Evolutionary conservation across 1,284 basidiomycete genomes (phyloP).

Genomic region (Exobasidium rhododendri): DNA sequence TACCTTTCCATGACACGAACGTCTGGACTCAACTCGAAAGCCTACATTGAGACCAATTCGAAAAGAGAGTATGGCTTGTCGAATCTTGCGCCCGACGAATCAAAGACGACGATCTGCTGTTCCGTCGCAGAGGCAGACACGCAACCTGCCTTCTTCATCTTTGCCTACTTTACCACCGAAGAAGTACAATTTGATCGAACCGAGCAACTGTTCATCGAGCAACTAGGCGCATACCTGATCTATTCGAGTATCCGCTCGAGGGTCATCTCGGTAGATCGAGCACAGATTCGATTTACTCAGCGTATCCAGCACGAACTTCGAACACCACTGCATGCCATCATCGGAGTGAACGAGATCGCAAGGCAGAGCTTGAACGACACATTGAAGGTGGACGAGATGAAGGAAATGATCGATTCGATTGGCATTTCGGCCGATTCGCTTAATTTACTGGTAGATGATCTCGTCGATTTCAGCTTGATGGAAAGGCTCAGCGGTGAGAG

Average conservation of each 20-base stretch:
- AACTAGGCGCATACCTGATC: constrained; percentile 13
- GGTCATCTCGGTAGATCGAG: constrained; percentile 22
- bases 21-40: constrained; percentile 1
- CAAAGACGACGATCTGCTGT: constrained; percentile 4
- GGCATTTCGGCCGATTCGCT: constrained; percentile 12
- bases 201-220: constrained; percentile 9
- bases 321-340: constrained; percentile 18
- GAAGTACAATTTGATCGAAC: neutral
- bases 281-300: constrained; percentile 29
- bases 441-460: constrained; percentile 1
- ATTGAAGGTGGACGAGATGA: constrained; percentile 22
- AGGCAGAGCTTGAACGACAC: constrained; percentile 30
- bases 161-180: neutral
- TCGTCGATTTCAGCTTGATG: constrained; percentile 15
- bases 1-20: constrained; percentile 6
- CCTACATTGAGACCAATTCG: neutral
- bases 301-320: constrained; percentile 18
- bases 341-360: constrained; percentile 27
- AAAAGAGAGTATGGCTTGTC: neutral
- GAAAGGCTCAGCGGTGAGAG: neutral
- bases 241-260: neutral
- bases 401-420: constrained; percentile 9
- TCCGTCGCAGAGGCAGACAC: neutral
- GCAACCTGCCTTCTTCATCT: constrained; percentile 11
- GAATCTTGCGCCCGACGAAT: neutral